Evolutionary conservation across 169 alveolate genomes (phyloP), one percentile per base, ranked within the genome.

Genomic region (Cryptosporidium sp.): DNA sequence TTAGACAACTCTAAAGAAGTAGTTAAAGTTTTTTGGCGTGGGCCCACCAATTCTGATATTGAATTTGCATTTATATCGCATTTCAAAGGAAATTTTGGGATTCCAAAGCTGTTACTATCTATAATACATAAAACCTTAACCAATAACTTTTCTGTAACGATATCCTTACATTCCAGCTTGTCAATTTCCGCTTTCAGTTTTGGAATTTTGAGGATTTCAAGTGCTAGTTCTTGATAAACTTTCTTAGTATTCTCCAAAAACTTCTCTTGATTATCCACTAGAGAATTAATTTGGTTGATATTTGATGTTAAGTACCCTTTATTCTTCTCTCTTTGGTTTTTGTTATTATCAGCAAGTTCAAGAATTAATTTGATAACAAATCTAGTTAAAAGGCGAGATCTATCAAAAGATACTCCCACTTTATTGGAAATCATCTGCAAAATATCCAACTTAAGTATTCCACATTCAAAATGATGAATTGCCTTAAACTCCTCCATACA

Each of bases 101-200:
- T 80, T 7, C 89, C 89, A 43, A 80, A 80, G 52, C 89, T 80
- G 33, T 80, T 80, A 31, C 80, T 62, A 39, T 80, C 89, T 7
- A 80, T 80, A n/a, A 80, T 80, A 14, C 89, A 80, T 14, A 62
- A 29, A 21, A 65, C 45, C 51, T 41, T 65, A 16, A 80, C 68
- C 14, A 80, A 29, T 12, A 73, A 16, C 33, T 50, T 23, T 0
- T 14, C 41, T 10, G 45, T 59, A 9, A 73, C 9, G 16, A 51
- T 41, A 18, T 73, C 70, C 50, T 31, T 33, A 2, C 3, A 4
- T 18, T n/a, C 33, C 43, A 52, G 6, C 8, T 41, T 51, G n/a
- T 37, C 43, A 2, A 73, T 37, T 59, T 52, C 68, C 3, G 26
- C 43, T 10, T 21, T n/a, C 26, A 62, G 35, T 61, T 23, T 31